A percentile compares a stretch with the other conserved stretches of the same genome.
Conservation (phyloP, 306 rosid genomes). For the Arachis hypogaea region DNA sequence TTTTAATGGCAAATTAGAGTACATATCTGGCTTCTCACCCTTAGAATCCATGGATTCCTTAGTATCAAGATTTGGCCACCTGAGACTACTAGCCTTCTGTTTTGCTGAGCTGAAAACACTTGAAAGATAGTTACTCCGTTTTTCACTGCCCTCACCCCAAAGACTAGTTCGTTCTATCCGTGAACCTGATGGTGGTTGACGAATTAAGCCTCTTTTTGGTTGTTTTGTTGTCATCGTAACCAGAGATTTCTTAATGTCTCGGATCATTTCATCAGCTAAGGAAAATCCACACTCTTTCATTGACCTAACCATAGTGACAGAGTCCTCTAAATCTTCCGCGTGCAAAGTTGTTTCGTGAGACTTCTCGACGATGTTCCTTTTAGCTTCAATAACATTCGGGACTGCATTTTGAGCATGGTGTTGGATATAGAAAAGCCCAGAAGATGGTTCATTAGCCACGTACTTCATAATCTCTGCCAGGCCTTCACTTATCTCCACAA, state of each 20-base stretch:
- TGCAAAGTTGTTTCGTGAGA: constrained; percentile 73
- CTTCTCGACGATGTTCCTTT: constrained; percentile 54
- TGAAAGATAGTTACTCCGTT: constrained; percentile 58
- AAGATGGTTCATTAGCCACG: constrained; percentile 87
- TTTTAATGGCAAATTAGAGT: constrained; percentile 40
- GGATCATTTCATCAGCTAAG: constrained; percentile 76
- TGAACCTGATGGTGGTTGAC: constrained; percentile 42
- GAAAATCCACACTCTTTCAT: constrained; percentile 85
- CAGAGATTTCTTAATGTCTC: constrained; percentile 79
- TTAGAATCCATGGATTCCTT: constrained; percentile 39
- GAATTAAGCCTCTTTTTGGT: constrained; percentile 71
- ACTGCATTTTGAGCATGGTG: constrained; percentile 85
- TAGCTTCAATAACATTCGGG: constrained; percentile 59
- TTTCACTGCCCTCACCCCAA: constrained; percentile 52
- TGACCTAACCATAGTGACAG: constrained; percentile 61
- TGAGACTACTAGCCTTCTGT: constrained; percentile 65
- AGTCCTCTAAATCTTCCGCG: constrained; percentile 86
- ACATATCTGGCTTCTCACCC: constrained; percentile 40
- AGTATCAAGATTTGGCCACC: constrained; percentile 64
- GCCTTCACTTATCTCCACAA: constrained; percentile 81
- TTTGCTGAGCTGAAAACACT: constrained; percentile 69
- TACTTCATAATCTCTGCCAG: constrained; percentile 82
- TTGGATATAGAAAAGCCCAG: constrained; percentile 87
- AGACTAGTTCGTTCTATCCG: constrained; percentile 54
- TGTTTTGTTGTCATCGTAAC: constrained; percentile 57